Percentiles rank a stretch among this genome's conserved stretches.
phyloP scores from a whole-genome alignment of 2,329 filamentous ascomycete genomes.

The Diaporthe ilicicola region DNA sequence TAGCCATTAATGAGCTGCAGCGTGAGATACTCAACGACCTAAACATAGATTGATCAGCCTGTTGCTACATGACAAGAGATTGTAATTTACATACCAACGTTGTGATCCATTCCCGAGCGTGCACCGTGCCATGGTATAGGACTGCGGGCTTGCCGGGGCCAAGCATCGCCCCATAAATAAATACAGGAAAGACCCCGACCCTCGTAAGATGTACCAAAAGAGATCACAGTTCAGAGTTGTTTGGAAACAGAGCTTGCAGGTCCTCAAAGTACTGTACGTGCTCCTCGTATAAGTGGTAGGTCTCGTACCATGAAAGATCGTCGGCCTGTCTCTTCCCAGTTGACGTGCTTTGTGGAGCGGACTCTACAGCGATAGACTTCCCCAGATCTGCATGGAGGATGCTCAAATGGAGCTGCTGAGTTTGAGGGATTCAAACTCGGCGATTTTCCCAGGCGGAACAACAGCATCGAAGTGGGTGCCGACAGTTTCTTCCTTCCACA shows the following conservation, averaged over 20 bases:
- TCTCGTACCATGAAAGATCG: not conserved
- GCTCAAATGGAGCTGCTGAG: constrained; percentile 4
- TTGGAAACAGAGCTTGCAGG: not conserved
- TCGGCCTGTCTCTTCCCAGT: constrained; percentile 8
- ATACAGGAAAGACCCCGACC: constrained; percentile 6
- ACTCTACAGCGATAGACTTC: not conserved
- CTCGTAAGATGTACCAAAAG: not conserved
- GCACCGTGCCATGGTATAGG: constrained; percentile 52
- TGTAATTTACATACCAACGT: constrained; percentile 60
- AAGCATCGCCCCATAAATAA: not conserved
- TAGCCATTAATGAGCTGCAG: constrained; percentile 9
- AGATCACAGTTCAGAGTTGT: constrained; percentile 5
- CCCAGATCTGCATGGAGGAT: not conserved
- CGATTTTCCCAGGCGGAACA: not conserved
- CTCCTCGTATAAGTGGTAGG: not conserved
- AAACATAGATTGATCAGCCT: constrained; percentile 35
- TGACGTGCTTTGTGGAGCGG: not conserved
- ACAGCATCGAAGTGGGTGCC: constrained; percentile 7
- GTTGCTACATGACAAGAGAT: constrained; percentile 56
- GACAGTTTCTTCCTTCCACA: not conserved
- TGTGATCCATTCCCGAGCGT: constrained; percentile 69
- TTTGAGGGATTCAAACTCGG: not conserved
- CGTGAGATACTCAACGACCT: constrained; percentile 7
- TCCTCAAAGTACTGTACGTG: constrained; percentile 9
- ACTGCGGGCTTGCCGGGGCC: constrained; percentile 6